Evolutionary conservation across 352 stramenopile species (phyloP).

Genomic region (Globisporangium heterothallicum): DNA sequence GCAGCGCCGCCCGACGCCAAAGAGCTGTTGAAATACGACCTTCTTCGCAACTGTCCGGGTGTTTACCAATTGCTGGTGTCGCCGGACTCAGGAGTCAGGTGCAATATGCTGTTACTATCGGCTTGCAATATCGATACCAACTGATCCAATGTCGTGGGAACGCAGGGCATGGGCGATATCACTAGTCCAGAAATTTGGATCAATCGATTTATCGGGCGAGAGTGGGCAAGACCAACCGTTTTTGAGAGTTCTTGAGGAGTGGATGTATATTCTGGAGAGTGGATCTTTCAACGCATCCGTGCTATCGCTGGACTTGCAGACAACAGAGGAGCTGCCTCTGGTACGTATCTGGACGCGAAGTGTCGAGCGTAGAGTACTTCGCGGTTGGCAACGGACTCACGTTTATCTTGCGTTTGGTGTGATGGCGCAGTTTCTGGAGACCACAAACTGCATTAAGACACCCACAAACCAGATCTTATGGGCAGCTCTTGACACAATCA

Average conservation of each 20-base stretch:
- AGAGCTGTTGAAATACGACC: conserved; percentile 33
- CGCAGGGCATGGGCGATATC: conserved; percentile 56
- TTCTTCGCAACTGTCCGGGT: conserved; percentile 53
- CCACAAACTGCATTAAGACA: conserved; percentile 71
- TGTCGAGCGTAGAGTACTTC: no score
- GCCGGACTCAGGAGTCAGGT: conserved; percentile 76
- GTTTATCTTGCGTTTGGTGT: no score
- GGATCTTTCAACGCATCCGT: conserved; percentile 67
- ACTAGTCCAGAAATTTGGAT: conserved; percentile 48
- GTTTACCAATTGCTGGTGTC: conserved; percentile 75
- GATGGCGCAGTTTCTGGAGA: conserved; percentile 58
- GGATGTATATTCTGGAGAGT: conserved; percentile 85
- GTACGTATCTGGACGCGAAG: conserved; percentile 22
- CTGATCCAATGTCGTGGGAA: not conserved
- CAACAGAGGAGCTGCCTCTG: conserved; percentile 63
- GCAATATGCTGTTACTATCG: not conserved
- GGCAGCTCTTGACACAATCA: conserved; percentile 75
- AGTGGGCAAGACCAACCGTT: conserved; percentile 40
- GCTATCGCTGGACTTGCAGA: conserved; percentile 57
- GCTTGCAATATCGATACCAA: not conserved
- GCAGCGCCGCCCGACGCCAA: conserved; percentile 29
- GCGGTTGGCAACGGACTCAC: no score
- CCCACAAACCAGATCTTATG: conserved; percentile 73
- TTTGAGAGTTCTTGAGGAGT: conserved; percentile 76
- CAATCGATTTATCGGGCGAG: conserved; percentile 52